Evolutionary conservation across 805 yeast genomes (phyloP), one percentile per base, ranked within the genome.

Genomic region (Kodamaea laetipori): DNA sequence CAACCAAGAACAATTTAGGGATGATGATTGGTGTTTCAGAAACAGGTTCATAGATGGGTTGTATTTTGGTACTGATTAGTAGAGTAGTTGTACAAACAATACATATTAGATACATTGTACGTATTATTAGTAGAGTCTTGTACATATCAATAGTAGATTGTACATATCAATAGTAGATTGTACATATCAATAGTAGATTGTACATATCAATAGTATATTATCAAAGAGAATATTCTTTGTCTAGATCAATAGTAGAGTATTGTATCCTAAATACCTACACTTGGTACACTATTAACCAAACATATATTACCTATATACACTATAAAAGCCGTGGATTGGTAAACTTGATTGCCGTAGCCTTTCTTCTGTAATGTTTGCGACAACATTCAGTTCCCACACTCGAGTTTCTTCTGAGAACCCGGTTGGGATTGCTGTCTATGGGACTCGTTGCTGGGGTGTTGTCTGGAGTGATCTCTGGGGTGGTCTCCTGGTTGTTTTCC

Each of bases 21-120:
- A 78, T 44, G 57, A 64, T 2, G 79, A 79, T 46, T 76, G 81
- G 73, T 78, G 81, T 74, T 80, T 84, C 58, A 67, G 81, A 46
- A 74, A 71, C 44, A 73, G 95, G 44, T 88, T 82, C 56, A 73
- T 90, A 19, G 97, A 89, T 61, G 66, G 83, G 8, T 72, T 77
- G 45, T 90, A 90, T 60, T 90, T 84, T 61, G 96, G 97, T 5
- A 81, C 90, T 4, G 58, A 57, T 18, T 64, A 53, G 21, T 8
- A 6, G 24, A 21, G n/a, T n/a, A n/a, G n/a, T n/a, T n/a, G n/a
- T n/a, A n/a, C n/a, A n/a, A n/a, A n/a, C n/a, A n/a, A n/a, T n/a
- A n/a, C n/a, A n/a, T n/a, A n/a, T n/a, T n/a, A n/a, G n/a, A n/a
- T n/a, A n/a, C n/a, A n/a, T n/a, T n/a, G n/a, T n/a, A n/a, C n/a